Evolutionary conservation across 2,329 filamentous ascomycete genomes (phyloP).

Genomic region (Harringtonia aguacate): DNA sequence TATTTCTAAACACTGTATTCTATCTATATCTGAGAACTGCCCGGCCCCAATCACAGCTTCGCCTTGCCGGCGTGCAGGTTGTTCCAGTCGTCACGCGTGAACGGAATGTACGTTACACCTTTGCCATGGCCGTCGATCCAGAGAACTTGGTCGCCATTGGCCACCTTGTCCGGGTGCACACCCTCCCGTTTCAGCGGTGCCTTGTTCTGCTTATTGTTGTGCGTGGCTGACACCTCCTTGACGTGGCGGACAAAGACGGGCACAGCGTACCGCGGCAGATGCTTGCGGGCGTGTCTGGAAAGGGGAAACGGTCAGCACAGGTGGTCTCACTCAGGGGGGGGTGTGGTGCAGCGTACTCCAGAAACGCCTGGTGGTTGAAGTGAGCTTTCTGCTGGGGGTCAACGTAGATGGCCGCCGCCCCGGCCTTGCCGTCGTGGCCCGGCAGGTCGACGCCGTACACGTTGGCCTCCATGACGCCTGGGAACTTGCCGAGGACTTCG

Average conservation of each 20-base stretch:
- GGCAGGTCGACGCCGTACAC: slow-evolving; percentile 77
- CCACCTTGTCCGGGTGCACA: slow-evolving; percentile 43
- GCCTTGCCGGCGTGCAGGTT: slow-evolving; percentile 17
- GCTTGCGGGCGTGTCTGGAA: slow-evolving; percentile 38
- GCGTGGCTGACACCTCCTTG: slow-evolving; percentile 46
- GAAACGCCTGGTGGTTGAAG: slow-evolving; percentile 51
- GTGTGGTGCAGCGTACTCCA: slow-evolving; percentile 35
- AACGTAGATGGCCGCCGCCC: slow-evolving; percentile 41
- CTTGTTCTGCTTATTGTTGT: slow-evolving; percentile 78
- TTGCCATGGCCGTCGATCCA: slow-evolving; percentile 50
- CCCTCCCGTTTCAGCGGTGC: slow-evolving; percentile 57
- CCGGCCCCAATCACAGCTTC: slow-evolving; percentile 14
- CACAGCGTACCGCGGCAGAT: slow-evolving; percentile 63
- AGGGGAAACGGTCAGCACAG: too few relatives aligned
- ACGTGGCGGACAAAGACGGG: slow-evolving; percentile 62
- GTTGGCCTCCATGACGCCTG: slow-evolving; percentile 64
- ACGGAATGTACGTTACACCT: slow-evolving; percentile 45
- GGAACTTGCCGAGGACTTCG: slow-evolving; percentile 57
- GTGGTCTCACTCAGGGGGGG: too few relatives aligned
- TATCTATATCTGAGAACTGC: too few relatives aligned
- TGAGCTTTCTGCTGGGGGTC: slow-evolving; percentile 10
- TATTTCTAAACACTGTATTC: too few relatives aligned
- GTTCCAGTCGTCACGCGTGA: slow-evolving; percentile 48
- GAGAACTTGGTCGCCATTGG: slow-evolving; percentile 28
- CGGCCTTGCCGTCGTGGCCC: slow-evolving; percentile 72